These are phyloP conservation scores for Salix suchowensis DNA, from an alignment of 345 rosid genomes.

Conservation along the genomic window DNA sequence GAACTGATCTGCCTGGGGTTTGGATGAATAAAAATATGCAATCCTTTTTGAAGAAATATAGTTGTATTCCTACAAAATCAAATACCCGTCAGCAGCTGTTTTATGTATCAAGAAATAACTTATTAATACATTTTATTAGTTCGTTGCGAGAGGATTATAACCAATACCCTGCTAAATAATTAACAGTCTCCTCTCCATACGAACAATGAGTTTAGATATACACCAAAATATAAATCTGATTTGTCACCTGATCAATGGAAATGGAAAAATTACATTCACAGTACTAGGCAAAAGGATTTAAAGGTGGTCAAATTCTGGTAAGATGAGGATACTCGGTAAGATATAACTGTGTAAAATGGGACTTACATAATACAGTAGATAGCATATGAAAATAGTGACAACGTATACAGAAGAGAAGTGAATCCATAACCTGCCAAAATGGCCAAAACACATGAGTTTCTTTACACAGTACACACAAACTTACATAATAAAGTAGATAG, in stretches of 20 bases:
- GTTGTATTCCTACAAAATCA: conserved; percentile 67
- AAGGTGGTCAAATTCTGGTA: not conserved
- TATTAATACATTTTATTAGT: not conserved
- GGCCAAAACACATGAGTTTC: conserved; percentile 23
- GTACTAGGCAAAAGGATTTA: not conserved
- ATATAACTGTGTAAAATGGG: not conserved
- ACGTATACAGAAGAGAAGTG: conserved; percentile 78
- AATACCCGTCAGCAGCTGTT: conserved; percentile 2
- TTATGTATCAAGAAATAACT: not conserved
- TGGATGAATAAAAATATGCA: conserved; percentile 65
- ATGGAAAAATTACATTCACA: conserved; percentile 3
- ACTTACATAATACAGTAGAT: conserved; percentile 75
- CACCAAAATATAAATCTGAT: not conserved
- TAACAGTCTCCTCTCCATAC: not conserved
- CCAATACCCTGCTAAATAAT: not conserved
- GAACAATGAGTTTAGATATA: not conserved
- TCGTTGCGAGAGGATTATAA: not conserved
- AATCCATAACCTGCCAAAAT: conserved; percentile 78
- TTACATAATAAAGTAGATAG: conserved; percentile 68
- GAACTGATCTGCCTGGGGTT: conserved; percentile 91
- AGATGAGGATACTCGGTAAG: not conserved
- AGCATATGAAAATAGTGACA: conserved; percentile 66
- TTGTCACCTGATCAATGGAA: not conserved
- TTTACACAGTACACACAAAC: conserved; percentile 13
- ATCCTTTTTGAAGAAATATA: conserved; percentile 67